Evolutionary conservation across 345 rosid species (phyloP), one percentile per base, ranked within the genome.

Genomic region (Gossypium rotundifolium): DNA sequence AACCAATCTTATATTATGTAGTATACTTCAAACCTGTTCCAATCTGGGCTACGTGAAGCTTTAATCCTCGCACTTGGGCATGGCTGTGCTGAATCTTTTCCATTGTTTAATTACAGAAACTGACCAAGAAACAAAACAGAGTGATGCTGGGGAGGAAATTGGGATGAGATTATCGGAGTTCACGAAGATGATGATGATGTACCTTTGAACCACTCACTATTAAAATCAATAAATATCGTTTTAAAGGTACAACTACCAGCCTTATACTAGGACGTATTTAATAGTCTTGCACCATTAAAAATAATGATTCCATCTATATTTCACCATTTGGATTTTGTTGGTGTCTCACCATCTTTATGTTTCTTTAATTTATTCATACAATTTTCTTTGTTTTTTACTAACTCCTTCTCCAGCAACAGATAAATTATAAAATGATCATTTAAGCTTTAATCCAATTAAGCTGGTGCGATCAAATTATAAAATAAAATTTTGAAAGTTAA

Each of bases 61-160:
- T 70, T 27, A 70, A 38, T 4, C 60, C 73, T 29, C 73, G 1
- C 18, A 17, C 60, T 27, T 70, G 4, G 17, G 52, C 73, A 70
- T 70, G 73, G 44, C 60, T 70, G 46, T 70, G 73, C 29, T 70
- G 46, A 33, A 70, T 52, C 27, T 52, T 51, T n/a, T 70, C 60
- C 73, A 70, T 70, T 9, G 55, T 18, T 45, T 6, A 11, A 66
- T 12, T 18, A 46, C 20, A 14, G 53, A 33, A 33, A 46, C 51
- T 46, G 40, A 13, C 17, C 7, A 1, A 51, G 40, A 25, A 23
- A 60, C 13, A 22, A 25, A 5, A 11, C 2, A 5, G 53, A 20
- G 33, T 11, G 53, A 66, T 11, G n/a, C 4, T n/a, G 14, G 68
- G 23, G 22, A 9, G 18, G 18, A 10, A 59, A 25, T 11, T 29